These are phyloP conservation scores for Moesziomyces aphidis DNA, from an alignment of 1,284 basidiomycete genomes.

Conservation along the genomic window DNA sequence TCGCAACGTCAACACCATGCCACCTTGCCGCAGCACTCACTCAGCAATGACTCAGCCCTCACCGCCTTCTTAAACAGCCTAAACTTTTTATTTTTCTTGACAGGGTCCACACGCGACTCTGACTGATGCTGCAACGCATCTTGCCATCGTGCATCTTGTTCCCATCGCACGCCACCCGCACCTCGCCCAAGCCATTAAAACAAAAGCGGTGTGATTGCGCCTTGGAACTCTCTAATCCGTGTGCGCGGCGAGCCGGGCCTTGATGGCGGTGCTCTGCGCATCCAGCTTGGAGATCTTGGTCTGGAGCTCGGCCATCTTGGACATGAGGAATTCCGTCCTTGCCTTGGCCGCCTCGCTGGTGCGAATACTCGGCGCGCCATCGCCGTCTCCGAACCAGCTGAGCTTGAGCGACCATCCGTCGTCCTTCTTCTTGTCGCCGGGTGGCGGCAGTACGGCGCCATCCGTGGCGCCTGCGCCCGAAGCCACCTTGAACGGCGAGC, in stretches of 20 bases:
- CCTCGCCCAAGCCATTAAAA: too few relatives aligned
- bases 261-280: conserved; percentile 34
- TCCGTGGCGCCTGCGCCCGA: conserved; percentile 37
- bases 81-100: neutral
- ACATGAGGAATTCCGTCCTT: conserved; percentile 77
- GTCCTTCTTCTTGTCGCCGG: conserved; percentile 5
- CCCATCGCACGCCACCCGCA: too few relatives aligned
- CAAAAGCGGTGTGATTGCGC: too few relatives aligned
- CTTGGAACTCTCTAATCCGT: conserved; percentile 5
- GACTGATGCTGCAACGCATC: neutral
- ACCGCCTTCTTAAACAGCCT: too few relatives aligned
- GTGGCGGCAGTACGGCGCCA: conserved; percentile 25
- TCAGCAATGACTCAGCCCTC: too few relatives aligned
- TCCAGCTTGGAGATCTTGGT: conserved; percentile 72
- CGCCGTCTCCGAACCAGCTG: conserved; percentile 6
- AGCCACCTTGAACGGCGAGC: conserved; percentile 65
- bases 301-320: conserved; percentile 79
- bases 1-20: too few relatives aligned
- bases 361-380: conserved; percentile 35
- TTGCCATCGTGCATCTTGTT: neutral
- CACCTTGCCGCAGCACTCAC: too few relatives aligned
- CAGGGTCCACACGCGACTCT: neutral
- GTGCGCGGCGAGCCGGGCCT: conserved; percentile 30
- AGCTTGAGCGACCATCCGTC: conserved; percentile 3
- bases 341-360: conserved; percentile 73